These are phyloP conservation scores for Luffa aegyptiaca DNA, from an alignment of 306 rosid genomes.

Conservation along the genomic window DNA sequence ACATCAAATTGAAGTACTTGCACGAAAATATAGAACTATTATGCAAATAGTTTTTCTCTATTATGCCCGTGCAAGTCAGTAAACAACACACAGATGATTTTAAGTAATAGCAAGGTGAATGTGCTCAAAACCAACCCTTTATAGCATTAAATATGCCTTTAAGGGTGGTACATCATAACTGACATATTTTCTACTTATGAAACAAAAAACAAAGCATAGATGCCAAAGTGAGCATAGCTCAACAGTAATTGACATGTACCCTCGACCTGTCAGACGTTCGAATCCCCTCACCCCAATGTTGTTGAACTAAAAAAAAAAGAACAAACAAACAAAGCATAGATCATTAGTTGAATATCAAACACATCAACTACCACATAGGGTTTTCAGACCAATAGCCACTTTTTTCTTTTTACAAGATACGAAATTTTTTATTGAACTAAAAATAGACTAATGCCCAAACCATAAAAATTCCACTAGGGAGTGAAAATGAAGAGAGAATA, in stretches of 20 bases:
- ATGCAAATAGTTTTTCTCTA: neutral
- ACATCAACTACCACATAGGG: neutral
- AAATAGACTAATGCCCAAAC: too few species aligned
- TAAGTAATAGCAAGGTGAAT: neutral
- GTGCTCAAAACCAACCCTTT: neutral
- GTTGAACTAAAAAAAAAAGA: too few species aligned
- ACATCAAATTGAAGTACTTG: neutral
- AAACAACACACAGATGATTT: neutral
- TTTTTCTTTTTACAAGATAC: too few species aligned
- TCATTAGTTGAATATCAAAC: neutral
- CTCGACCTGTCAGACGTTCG: too few species aligned
- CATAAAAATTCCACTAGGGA: too few species aligned
- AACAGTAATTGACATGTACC: too few species aligned
- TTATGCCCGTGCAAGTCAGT: neutral
- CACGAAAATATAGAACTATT: neutral
- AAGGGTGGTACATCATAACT: neutral
- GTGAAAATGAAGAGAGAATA: too few species aligned
- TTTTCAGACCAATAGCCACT: neutral
- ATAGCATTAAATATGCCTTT: neutral
- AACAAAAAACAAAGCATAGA: neutral
- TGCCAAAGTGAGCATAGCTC: too few species aligned
- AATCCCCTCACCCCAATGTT: too few species aligned
- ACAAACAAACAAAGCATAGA: neutral
- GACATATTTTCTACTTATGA: neutral
- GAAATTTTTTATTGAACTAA: too few species aligned